These are phyloP conservation scores for Circinella minor DNA, from an alignment of 371 early-diverging fungal species.

Conservation along the genomic window DNA sequence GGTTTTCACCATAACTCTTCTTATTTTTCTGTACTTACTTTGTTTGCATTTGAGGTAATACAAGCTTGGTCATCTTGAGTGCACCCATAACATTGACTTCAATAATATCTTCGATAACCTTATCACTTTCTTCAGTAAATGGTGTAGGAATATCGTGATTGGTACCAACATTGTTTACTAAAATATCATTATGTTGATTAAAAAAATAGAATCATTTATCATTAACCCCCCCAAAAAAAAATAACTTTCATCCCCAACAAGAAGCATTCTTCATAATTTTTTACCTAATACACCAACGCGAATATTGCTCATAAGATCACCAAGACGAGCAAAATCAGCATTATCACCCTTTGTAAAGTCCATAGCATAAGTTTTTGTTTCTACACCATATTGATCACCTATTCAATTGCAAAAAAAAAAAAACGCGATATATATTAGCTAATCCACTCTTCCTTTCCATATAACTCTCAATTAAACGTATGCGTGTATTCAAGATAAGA, in stretches of 20 bases:
- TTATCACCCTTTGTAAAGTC: constrained; percentile 78
- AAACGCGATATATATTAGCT: not conserved
- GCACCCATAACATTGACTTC: constrained; percentile 89
- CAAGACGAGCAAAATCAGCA: constrained; percentile 72
- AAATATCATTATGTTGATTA: not conserved
- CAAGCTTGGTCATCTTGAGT: constrained; percentile 82
- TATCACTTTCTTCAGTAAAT: constrained; percentile 78
- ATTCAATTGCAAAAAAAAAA: constrained; percentile 2
- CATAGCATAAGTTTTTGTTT: constrained; percentile 78
- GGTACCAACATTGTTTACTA: constrained; percentile 94
- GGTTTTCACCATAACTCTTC: not conserved
- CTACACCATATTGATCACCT: constrained; percentile 60
- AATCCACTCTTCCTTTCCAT: too few relatives aligned
- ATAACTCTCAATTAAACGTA: too few relatives aligned
- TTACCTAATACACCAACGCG: constrained; percentile 75
- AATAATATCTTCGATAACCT: constrained; percentile 74
- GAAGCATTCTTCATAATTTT: not conserved
- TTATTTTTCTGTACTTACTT: constrained; percentile 32
- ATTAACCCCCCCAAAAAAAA: not conserved
- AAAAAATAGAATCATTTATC: not conserved
- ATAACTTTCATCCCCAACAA: not conserved
- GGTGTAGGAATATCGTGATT: constrained; percentile 88
- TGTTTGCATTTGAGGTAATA: constrained; percentile 78
- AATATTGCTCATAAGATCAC: constrained; percentile 55
- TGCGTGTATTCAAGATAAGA: not conserved